Base-by-base conservation (phyloP, 2,329 filamentous ascomycete genomes). In the Aspergillus nomiae region DNA sequence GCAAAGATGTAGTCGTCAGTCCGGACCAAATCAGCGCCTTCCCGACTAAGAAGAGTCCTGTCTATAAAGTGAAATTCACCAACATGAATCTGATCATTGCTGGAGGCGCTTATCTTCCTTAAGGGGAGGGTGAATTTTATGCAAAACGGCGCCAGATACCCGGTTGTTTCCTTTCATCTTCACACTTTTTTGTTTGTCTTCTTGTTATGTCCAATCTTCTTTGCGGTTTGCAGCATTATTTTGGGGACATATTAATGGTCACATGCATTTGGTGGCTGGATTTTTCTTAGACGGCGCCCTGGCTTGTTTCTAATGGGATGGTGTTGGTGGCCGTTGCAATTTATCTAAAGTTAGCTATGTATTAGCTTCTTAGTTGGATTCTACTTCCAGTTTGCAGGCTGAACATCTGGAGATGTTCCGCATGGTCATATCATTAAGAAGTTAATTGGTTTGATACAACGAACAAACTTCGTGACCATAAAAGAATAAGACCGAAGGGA, bases 1-100 rank as follows among this genome's bases (percentile, higher is more conserved):
- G 87, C 61, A 97, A 97, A 77, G 94, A 97, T 71, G 92, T 93
- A 4, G 92, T 92, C 71, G 90, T 97, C 51, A 94, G 90, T 0
- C 90, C 93, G 0, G 95, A 99, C 74, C 95, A 98, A 79, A 96
- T 99, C 79, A 92, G 89, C 67, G 94, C 92, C 0, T 98, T 97
- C 75, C 89, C 92, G 0, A 98, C 95, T 4, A 99, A 99, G 86
- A 97, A 96, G 81, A 94, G 91, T 19, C 94, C 94, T 0, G 92
- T 98, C 12, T 92, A 96, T 78, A 95, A 94, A 79, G 94, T 96
- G 59, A 88, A 90, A 73, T 97, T 97, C 72, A 98, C 95, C 4
- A 85, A 92, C 64, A 97, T 97, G 92, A 99, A 99, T 76, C 79
- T 98, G 68, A 90, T 97, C 14, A 84, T 98, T 65, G 93, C 93